Conservation (phyloP, 1,284 basidiomycete genomes). For the Malassezia nana region DNA sequence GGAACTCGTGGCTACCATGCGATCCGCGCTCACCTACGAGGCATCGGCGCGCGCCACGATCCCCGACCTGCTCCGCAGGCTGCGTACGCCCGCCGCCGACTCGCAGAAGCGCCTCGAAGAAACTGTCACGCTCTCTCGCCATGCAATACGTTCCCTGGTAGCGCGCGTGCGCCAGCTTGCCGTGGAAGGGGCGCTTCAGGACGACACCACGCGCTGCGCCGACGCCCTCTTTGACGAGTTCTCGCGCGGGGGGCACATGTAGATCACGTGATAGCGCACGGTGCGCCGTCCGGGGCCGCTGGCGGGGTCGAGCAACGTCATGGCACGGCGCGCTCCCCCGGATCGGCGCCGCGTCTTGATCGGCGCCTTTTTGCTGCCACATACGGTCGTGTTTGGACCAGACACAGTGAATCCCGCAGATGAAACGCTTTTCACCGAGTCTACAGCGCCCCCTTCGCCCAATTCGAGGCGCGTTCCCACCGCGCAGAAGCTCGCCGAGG, state of each 20-base stretch:
- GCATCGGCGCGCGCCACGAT: slow-evolving; percentile 72
- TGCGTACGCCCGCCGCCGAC: slow-evolving; percentile 31
- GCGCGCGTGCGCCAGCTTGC: slow-evolving; percentile 25
- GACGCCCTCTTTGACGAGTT: slow-evolving; percentile 18
- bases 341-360: slow-evolving; percentile 30
- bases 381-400: slow-evolving; percentile 30
- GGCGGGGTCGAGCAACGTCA: not conserved
- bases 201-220: slow-evolving; percentile 33
- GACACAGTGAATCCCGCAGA: slow-evolving; percentile 21
- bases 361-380: slow-evolving; percentile 39
- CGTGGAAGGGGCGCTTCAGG: slow-evolving; percentile 31
- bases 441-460: slow-evolving; percentile 19
- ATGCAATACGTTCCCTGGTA: slow-evolving; percentile 29
- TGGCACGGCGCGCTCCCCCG: not conserved
- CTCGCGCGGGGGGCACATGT: not conserved
- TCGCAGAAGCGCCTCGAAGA: slow-evolving; percentile 15
- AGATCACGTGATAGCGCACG: not conserved
- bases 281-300: no score
- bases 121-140: slow-evolving; percentile 25
- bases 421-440: not conserved
- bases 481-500: slow-evolving; percentile 26
- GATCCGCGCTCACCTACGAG: slow-evolving; percentile 62
- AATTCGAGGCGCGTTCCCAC: slow-evolving; percentile 11
- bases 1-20: slow-evolving; percentile 64
- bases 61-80: slow-evolving; percentile 55